Evolutionary conservation across 768 basidiomycete genomes (phyloP), one percentile per base, ranked within the genome.

Genomic region (Tremella yokohamensis): DNA sequence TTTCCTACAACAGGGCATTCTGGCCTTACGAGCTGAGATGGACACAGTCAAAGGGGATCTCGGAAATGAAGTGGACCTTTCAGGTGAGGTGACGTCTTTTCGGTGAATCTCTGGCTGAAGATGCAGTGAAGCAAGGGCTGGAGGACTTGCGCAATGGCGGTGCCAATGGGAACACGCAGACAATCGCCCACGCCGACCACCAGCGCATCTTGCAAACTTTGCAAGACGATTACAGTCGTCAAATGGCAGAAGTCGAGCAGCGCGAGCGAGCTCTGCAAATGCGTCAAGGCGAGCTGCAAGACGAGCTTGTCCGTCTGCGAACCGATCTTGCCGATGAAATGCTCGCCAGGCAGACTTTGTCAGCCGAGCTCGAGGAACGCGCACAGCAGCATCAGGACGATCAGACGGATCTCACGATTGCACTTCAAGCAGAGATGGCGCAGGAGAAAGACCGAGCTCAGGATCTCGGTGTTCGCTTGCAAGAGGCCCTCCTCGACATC

Each of bases 361-460:
- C 70, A 13, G 58, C 68, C 7, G 68, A 71, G 57, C 50, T 72
- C 11, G 57, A 63, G 19, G 65, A 67, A 20, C 49, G 63, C 18
- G 50, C 52, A 0, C 47, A 54, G 20, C 64, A 69, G 39, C 65
- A 64, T 9, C 62, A 68, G 20, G 66, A 73, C 4, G 65, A 67
- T 52, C 63, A 69, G 24, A 22, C 56, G 12, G 70, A 73, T 11
- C 56, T 68, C 15, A 54, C 62, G 8, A 51, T 53, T 8, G 64
- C 57, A 0, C 50, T 73, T 12, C 71, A 73, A 45, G 69, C 65
- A 24, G 67, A 75, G 13, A 37, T 72, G 4, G 29, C 47, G 0
- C 69, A 73, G 44, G 70, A 72, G 63, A 62, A 61, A 8, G 87
- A 86, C 1, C 77, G 90, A 39, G 66, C 71, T 22, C 67, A 63